Conservation (phyloP, 306 rosid species). For the Casuarina glauca region DNA sequence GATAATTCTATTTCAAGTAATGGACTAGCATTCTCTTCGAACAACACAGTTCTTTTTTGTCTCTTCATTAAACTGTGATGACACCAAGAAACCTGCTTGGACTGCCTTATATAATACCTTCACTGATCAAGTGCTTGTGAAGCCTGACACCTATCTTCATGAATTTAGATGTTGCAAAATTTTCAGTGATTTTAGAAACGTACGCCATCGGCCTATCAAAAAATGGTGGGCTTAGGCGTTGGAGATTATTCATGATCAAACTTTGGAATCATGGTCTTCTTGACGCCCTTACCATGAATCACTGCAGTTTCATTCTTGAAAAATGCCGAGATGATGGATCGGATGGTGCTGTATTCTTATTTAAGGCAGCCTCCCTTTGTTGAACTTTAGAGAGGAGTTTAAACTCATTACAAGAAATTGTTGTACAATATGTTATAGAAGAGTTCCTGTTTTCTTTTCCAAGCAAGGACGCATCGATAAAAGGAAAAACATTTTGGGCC, state of each 20-base stretch:
- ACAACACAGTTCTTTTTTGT: neutral
- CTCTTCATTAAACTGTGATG: neutral
- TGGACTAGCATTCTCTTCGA: neutral
- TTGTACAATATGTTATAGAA: neutral
- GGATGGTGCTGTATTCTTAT: constrained; percentile 17
- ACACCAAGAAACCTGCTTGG: neutral
- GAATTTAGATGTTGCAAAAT: neutral
- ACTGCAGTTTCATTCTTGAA: constrained; percentile 58
- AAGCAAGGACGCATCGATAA: no score
- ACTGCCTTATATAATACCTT: neutral
- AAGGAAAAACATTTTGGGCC: no score
- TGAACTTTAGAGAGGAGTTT: neutral
- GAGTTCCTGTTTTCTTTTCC: neutral
- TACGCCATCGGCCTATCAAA: neutral
- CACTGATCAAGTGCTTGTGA: neutral
- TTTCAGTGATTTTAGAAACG: neutral
- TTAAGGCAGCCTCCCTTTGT: neutral
- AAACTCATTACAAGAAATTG: neutral
- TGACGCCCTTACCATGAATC: constrained; percentile 75
- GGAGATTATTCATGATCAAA: constrained; percentile 92
- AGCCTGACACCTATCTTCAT: neutral
- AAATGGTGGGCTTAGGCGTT: constrained; percentile 66
- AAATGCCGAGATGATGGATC: constrained; percentile 41
- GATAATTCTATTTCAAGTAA: no score
- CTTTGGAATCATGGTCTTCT: constrained; percentile 98